Percentiles rank a stretch among this genome's conserved stretches.
Evolutionary conservation across 164 flowering plant genomes (phyloP).

Genomic region (Vitis rotundifolia): DNA sequence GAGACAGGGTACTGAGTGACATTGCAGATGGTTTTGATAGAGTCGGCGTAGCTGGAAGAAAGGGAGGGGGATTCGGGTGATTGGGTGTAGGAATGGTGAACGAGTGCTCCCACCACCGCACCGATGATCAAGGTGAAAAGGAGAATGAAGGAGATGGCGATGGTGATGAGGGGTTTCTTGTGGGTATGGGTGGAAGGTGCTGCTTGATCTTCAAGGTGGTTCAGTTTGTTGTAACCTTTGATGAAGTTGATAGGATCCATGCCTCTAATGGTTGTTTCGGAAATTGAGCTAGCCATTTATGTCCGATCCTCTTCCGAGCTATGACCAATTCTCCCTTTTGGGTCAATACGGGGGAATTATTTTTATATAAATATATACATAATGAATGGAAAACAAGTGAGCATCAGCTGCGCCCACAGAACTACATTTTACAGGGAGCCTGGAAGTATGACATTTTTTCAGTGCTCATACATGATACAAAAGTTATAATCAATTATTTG

Average conservation of each 20-base stretch:
- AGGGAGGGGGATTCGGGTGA: background rate
- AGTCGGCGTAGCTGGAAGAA: conserved; percentile 7
- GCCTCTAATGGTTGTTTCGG: background rate
- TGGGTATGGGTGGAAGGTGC: conserved; percentile 4
- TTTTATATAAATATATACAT: no score
- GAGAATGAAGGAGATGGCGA: conserved; percentile 20
- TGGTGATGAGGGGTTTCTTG: conserved; percentile 4
- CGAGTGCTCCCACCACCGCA: conserved; percentile 16
- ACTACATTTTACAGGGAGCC: no score
- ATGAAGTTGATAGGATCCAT: conserved; percentile 38
- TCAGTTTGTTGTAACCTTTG: conserved; percentile 50
- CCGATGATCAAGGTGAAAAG: conserved; percentile 22
- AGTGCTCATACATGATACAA: no score
- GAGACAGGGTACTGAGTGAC: conserved; percentile 48
- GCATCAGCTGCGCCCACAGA: no score
- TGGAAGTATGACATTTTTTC: no score
- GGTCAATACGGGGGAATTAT: no score
- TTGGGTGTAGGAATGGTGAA: conserved; percentile 17
- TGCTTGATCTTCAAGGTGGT: conserved; percentile 22
- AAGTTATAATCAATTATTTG: no score
- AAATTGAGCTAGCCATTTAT: no score
- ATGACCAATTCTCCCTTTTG: no score
- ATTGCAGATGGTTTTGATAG: conserved; percentile 39
- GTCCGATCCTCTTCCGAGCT: no score
- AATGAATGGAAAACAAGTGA: no score